Conservation (phyloP, 2,329 filamentous ascomycete species). For the Neurospora crassa region DNA sequence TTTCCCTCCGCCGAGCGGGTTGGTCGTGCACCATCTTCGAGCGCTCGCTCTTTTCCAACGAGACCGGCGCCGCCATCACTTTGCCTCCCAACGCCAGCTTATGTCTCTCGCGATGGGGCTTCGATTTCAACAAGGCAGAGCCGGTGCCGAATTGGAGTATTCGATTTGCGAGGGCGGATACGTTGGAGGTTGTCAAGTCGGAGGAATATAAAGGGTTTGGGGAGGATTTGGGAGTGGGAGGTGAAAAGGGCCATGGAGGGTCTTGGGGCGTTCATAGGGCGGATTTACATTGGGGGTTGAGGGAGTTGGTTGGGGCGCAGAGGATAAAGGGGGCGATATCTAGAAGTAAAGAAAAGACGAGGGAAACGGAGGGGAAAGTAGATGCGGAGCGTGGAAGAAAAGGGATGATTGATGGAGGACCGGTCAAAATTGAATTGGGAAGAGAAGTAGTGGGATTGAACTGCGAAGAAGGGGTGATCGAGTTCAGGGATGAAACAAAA, state of each 20-base stretch:
- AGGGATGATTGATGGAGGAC: neutral
- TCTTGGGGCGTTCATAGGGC: slow-evolving; percentile 13
- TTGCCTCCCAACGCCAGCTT: slow-evolving; percentile 10
- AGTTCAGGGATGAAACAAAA: slow-evolving; percentile 1
- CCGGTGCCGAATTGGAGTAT: slow-evolving; percentile 8
- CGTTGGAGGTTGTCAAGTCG: neutral
- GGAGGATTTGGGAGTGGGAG: neutral
- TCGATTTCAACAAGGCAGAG: slow-evolving; percentile 3
- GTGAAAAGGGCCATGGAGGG: neutral
- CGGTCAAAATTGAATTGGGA: slow-evolving; percentile 5
- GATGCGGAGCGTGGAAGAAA: neutral
- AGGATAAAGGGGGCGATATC: neutral
- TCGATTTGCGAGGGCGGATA: neutral
- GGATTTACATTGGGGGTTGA: slow-evolving; percentile 11
- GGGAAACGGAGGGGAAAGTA: neutral
- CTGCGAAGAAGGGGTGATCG: slow-evolving; percentile 6
- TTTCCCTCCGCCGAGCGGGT: slow-evolving; percentile 20
- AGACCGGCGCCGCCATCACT: slow-evolving; percentile 27
- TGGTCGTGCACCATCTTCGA: slow-evolving; percentile 21
- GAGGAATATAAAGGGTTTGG: slow-evolving; percentile 7
- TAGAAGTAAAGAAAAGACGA: no score
- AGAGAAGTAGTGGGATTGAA: slow-evolving; percentile 6
- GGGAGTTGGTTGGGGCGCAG: slow-evolving; percentile 2
- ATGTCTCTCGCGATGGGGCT: slow-evolving; percentile 8
- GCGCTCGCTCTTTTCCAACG: slow-evolving; percentile 17